Conservation (phyloP, 352 stramenopile genomes). For the Globisporangium iwayamae region DNA sequence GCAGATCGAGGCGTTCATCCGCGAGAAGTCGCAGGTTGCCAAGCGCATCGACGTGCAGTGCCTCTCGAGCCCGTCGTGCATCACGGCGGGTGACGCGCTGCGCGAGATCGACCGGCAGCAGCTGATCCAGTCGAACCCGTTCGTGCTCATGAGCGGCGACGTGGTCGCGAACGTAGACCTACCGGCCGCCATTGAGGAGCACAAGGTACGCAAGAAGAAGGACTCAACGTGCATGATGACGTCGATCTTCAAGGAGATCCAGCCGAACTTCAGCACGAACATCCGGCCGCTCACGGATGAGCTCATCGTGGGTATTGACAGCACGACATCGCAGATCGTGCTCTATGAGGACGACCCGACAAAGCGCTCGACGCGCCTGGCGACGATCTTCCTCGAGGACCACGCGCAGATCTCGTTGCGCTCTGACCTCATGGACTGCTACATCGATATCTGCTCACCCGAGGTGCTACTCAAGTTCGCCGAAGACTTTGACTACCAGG, state of each 20-base stretch:
- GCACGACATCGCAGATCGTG: constrained; percentile 74
- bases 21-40: constrained; percentile 48
- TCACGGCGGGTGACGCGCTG: constrained; percentile 93
- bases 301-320: constrained; percentile 79
- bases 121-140: constrained; percentile 95
- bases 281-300: constrained; percentile 79
- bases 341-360: constrained; percentile 74
- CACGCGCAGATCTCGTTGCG: constrained; percentile 88
- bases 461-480: constrained; percentile 97
- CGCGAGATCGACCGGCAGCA: constrained; percentile 94
- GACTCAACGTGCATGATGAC: constrained; percentile 96
- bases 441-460: constrained; percentile 97
- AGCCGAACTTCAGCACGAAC: constrained; percentile 45
- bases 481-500: constrained; percentile 99
- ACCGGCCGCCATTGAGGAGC: constrained; percentile 58
- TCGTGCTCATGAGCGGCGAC: constrained; percentile 96
- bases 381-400: constrained; percentile 76
- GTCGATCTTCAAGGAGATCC: constrained; percentile 90
- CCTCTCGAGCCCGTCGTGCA: constrained; percentile 76
- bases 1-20: constrained; percentile 85
- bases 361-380: constrained; percentile 45
- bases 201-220: constrained; percentile 82
- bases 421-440: constrained; percentile 95
- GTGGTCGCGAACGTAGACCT: constrained; percentile 97
- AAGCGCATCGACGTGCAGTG: constrained; percentile 56